Percentiles rank a stretch among this genome's conserved stretches.
These are phyloP conservation scores for Dillenia suffruticosa DNA, from an alignment of 164 flowering plant genomes.

Conservation along the genomic window DNA sequence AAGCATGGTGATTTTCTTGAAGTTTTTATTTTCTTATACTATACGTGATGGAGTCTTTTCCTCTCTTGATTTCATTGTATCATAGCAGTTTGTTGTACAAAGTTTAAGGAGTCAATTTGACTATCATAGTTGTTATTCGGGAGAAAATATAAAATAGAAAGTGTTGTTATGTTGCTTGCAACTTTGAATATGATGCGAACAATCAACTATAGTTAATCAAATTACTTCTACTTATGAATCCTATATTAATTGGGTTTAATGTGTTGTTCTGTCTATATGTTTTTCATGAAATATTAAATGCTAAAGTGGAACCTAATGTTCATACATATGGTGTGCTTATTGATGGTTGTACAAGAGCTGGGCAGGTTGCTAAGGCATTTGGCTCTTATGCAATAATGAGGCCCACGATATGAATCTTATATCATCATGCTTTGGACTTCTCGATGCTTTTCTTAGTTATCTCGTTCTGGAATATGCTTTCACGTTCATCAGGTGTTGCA, in stretches of 20 bases:
- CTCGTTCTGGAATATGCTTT: constrained; percentile 7
- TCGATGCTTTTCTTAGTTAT: too few species aligned
- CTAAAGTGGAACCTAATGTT: constrained; percentile 82
- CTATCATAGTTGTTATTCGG: too few species aligned
- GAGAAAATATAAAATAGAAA: too few species aligned
- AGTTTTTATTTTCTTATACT: neutral
- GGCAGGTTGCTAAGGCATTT: constrained; percentile 95
- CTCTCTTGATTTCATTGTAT: too few species aligned
- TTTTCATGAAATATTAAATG: constrained; percentile 91
- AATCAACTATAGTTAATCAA: too few species aligned
- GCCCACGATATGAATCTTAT: constrained; percentile 62
- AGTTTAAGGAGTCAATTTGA: too few species aligned
- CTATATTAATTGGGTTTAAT: constrained; percentile 3
- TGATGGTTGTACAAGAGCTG: constrained; percentile 96
- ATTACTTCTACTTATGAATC: too few species aligned
- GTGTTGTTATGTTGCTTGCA: too few species aligned
- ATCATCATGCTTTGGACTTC: too few species aligned
- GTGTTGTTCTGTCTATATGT: constrained; percentile 39
- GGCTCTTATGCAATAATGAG: constrained; percentile 95
- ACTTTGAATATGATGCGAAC: too few species aligned
- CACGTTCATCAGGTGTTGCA: constrained; percentile 32
- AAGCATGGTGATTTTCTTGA: constrained; percentile 37
- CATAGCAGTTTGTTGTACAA: too few species aligned
- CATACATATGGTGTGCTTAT: constrained; percentile 94
- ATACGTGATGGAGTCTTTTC: too few species aligned